A percentile compares a stretch with the other conserved stretches of the same genome.
These are phyloP conservation scores for Cladosporium colombiae DNA, from an alignment of 2,329 filamentous ascomycete genomes.

Conservation along the genomic window DNA sequence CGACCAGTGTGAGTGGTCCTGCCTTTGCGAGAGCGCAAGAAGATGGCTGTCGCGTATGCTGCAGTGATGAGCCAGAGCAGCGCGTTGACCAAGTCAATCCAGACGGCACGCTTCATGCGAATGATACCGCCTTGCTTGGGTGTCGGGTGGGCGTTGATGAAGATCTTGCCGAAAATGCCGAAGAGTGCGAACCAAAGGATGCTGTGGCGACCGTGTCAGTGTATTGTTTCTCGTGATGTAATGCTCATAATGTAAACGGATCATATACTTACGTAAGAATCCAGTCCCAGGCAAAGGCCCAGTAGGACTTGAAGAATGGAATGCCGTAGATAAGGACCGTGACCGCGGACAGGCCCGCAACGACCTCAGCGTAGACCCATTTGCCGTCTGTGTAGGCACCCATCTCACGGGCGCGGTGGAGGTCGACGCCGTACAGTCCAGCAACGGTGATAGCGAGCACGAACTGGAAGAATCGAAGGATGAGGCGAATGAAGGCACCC, in stretches of 20 bases:
- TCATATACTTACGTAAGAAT: conserved; percentile 57
- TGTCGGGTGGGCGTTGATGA: conserved; percentile 65
- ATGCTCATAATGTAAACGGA: not conserved
- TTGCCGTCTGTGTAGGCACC: conserved; percentile 60
- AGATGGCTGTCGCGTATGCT: conserved; percentile 58
- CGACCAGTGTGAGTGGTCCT: conserved; percentile 38
- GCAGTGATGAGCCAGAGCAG: conserved; percentile 73
- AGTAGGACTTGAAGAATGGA: conserved; percentile 57
- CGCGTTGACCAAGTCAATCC: conserved; percentile 75
- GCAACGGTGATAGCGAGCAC: conserved; percentile 74
- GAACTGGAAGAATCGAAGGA: conserved; percentile 75
- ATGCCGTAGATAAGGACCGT: conserved; percentile 64
- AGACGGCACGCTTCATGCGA: conserved; percentile 85
- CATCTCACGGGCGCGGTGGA: conserved; percentile 56
- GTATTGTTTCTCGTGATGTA: not conserved
- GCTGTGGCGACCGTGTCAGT: conserved; percentile 27
- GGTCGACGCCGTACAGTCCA: conserved; percentile 74
- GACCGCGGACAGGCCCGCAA: conserved; percentile 64
- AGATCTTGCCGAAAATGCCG: conserved; percentile 80
- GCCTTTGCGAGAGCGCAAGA: conserved; percentile 58
- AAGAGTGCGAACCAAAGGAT: conserved; percentile 81
- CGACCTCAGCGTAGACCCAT: conserved; percentile 79
- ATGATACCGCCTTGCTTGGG: conserved; percentile 58
- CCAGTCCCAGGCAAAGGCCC: conserved; percentile 67
- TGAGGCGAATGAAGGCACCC: conserved; percentile 55